Conservation (phyloP, 139 green algal species). For the Pseudopediastrum boryanum region DNA sequence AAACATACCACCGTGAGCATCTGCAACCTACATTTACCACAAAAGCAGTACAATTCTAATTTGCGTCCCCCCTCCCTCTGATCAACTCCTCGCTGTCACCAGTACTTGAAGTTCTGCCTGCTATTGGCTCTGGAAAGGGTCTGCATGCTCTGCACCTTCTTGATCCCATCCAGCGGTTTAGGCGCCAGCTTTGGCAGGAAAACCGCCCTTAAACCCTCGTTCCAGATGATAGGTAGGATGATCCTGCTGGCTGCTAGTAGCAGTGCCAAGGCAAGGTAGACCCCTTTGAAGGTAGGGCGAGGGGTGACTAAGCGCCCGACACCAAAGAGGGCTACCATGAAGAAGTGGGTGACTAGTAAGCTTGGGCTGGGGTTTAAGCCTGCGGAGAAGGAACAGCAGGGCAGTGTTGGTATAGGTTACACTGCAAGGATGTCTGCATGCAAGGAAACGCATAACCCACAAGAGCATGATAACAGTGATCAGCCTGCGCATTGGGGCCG, state of each 20-base stretch:
- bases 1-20: too few relatives aligned
- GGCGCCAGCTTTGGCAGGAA: conserved; percentile 75
- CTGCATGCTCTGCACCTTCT: conserved; percentile 12
- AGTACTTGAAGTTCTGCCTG: too few relatives aligned
- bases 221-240: conserved; percentile 90
- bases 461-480: too few relatives aligned
- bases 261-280: conserved; percentile 61
- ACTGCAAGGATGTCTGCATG: not conserved
- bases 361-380: conserved; percentile 88
- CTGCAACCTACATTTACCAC: too few relatives aligned
- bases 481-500: too few relatives aligned
- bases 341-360: conserved; percentile 96
- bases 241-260: conserved; percentile 77
- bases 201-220: conserved; percentile 70
- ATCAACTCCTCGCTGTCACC: too few relatives aligned
- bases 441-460: too few relatives aligned
- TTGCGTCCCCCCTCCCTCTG: too few relatives aligned
- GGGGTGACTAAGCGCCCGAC: conserved; percentile 87
- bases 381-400: too few relatives aligned
- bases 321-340: conserved; percentile 92
- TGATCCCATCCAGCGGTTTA: conserved; percentile 48
- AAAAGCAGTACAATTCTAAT: too few relatives aligned
- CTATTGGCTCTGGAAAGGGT: too few relatives aligned
- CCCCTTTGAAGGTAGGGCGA: conserved; percentile 73
- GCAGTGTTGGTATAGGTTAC: conserved; percentile 32